These are phyloP conservation scores for Phytophthora sansomeana DNA, from an alignment of 352 stramenopile species.

Conservation along the genomic window DNA sequence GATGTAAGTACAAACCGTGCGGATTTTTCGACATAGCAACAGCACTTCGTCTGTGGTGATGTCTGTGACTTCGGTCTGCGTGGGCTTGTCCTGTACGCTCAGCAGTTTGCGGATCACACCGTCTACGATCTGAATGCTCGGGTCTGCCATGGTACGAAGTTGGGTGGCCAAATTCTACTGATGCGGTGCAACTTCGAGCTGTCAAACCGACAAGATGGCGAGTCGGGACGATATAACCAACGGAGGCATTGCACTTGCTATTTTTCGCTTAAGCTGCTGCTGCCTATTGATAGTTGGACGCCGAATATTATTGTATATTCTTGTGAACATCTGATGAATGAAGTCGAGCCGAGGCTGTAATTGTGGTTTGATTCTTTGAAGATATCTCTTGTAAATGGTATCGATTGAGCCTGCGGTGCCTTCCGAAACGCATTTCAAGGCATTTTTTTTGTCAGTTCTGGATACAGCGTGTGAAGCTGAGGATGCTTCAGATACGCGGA, in stretches of 20 bases:
- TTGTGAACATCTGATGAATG: no score
- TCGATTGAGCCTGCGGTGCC: no score
- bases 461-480: no score
- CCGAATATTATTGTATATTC: no score
- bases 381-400: no score
- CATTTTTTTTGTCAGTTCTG: no score
- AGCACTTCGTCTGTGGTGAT: conserved; percentile 83
- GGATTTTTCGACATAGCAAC: conserved; percentile 79
- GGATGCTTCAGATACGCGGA: no score
- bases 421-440: no score
- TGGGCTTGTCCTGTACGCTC: conserved; percentile 74
- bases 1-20: conserved; percentile 48
- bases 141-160: conserved; percentile 44
- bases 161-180: conserved; percentile 3
- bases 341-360: no score
- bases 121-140: conserved; percentile 67
- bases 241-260: conserved; percentile 6
- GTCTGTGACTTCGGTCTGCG: conserved; percentile 82
- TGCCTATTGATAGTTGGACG: conserved; percentile 7
- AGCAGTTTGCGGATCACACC: conserved; percentile 81
- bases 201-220: conserved; percentile 5
- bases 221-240: conserved; percentile 20
- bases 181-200: neutral
- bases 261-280: conserved; percentile 13
- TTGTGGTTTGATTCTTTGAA: no score